Base-by-base conservation (phyloP, 208 protist species). In the Vickermania spadyakhi region DNA sequence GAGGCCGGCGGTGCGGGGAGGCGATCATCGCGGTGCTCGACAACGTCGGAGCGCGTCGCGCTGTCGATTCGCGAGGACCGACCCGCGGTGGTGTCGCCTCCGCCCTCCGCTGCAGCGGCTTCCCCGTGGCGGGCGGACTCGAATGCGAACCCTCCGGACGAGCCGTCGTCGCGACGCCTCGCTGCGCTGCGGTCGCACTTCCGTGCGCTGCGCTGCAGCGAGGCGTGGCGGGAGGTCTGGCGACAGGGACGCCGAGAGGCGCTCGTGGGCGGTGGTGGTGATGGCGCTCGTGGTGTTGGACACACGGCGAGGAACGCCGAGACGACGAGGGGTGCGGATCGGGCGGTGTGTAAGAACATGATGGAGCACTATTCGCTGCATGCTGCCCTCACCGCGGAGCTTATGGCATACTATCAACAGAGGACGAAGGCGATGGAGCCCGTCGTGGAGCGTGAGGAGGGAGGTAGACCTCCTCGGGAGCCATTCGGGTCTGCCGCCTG, bases 311-410 rank as follows among this genome's bases (percentile, higher is more conserved):
- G 11, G 11, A 45, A n/a, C 36, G 36, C 18, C 18, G 36, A 7
- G 11, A 45, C 11, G 7, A 18, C 36, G 11, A 18, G 56, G 26
- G 23, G 60, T 11, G 58, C 80, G 57, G 66, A 73, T 41, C 49
- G 42, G 21, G 61, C 70, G n/a, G 79, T 92, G 28, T 18, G 61
- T 30, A 64, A 77, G 13, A 88, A 84, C 66, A 79, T 86, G 58
- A 56, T 11, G 21, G 50, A 51, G 3, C 81, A 79, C 29, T 92
- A 92, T 66, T 84, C 84, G 0, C 60, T 92, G 11, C 70, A 85
- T 30, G 75, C 78, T 7, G 79, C 84, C 1, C 56, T 92, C 11
- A 70, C 76, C 2, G 75, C 84, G 11, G 84, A 91, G 69, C 45
- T 88, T 25, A 65, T n/a, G n/a, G n/a, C n/a, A n/a, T n/a, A n/a